Evolutionary conservation across 768 basidiomycete species (phyloP), one percentile per base, ranked within the genome.

Genomic region (Macrolepiota dolichaula): DNA sequence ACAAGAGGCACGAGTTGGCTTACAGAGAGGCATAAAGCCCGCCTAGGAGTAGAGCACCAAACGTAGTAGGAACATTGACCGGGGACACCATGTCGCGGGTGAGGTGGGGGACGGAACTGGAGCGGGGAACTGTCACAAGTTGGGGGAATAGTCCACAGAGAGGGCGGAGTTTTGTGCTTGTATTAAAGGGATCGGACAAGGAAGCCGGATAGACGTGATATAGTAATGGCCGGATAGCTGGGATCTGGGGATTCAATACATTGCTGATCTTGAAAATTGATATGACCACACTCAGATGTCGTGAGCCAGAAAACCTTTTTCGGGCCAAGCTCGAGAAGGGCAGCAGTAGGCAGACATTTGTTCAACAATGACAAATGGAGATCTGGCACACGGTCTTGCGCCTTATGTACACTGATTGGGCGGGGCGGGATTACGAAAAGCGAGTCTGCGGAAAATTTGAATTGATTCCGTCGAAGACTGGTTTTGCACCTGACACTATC

Each of bases 21-120:
- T 55, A 77, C 78, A 74, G 44, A 15, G 75, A 70, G 4, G 76
- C 74, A 40, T 73, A 67, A 10, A 78, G 66, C 1, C 73, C 76
- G 2, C 78, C 78, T 17, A 78, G 25, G 22, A 79, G 65, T 0
- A 79, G 65, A 2, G 78, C 74, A 27, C 78, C 78, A 57, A 72
- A 76, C 13, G 75, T 74, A 50, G 59, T 68, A 24, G 73, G 62
- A 35, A 79, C 67, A 54, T 73, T 71, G 47, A 66, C 60, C n/a
- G 2, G n/a, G 7, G 29, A 32, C 7, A 3, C 29, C 69, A 71
- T 70, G 47, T 53, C 22, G 59, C 36, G 38, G n/a, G 42, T 12
- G 19, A 29, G 19, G 52, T 19, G 25, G 42, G 42, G 57, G 47
- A 51, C 35, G 24, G 22, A 49, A 29, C 6, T 11, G 19, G 35